Evolutionary conservation across 768 basidiomycete genomes (phyloP).

Genomic region (Amanita thiersii): DNA sequence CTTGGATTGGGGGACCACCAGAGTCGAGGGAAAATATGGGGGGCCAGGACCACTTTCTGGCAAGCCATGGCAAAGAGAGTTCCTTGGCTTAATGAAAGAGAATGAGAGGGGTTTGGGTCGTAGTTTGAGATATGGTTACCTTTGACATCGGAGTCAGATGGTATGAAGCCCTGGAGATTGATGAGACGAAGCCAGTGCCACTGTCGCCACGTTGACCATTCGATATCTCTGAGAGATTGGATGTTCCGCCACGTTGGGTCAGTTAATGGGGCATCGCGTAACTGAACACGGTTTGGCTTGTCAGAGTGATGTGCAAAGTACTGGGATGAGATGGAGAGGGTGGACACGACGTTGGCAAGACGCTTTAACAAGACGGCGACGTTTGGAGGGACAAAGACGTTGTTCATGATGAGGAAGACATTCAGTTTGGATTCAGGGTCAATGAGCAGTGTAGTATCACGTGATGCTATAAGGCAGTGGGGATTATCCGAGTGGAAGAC

Average conservation of each 20-base stretch:
- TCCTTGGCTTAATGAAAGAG: slow-evolving; percentile 6
- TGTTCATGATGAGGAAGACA: slow-evolving; percentile 27
- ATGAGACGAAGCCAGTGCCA: slow-evolving; percentile 17
- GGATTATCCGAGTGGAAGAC: too few relatives aligned
- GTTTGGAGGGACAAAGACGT: slow-evolving; percentile 46
- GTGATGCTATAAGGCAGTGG: too few relatives aligned
- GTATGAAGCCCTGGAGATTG: background rate
- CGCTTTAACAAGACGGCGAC: slow-evolving; percentile 56
- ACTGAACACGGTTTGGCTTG: slow-evolving; percentile 10
- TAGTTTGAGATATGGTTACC: background rate
- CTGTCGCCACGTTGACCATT: slow-evolving; percentile 16
- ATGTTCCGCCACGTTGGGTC: background rate
- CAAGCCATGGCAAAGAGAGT: slow-evolving; percentile 14
- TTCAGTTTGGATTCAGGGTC: too few relatives aligned
- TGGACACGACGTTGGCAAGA: slow-evolving; percentile 59
- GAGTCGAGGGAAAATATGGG: slow-evolving; percentile 7
- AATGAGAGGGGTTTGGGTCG: background rate
- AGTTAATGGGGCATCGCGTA: slow-evolving; percentile 1
- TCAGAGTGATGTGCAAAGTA: slow-evolving; percentile 33
- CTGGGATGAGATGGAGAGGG: slow-evolving; percentile 63
- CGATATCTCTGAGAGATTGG: slow-evolving; percentile 19
- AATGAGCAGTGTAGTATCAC: too few relatives aligned
- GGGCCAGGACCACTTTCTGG: slow-evolving; percentile 19
- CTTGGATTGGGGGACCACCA: background rate
- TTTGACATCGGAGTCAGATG: slow-evolving; percentile 1